Evolutionary conservation across 352 stramenopile species (phyloP), one percentile per base, ranked within the genome.

Genomic region (Phytopythium aichiense): DNA sequence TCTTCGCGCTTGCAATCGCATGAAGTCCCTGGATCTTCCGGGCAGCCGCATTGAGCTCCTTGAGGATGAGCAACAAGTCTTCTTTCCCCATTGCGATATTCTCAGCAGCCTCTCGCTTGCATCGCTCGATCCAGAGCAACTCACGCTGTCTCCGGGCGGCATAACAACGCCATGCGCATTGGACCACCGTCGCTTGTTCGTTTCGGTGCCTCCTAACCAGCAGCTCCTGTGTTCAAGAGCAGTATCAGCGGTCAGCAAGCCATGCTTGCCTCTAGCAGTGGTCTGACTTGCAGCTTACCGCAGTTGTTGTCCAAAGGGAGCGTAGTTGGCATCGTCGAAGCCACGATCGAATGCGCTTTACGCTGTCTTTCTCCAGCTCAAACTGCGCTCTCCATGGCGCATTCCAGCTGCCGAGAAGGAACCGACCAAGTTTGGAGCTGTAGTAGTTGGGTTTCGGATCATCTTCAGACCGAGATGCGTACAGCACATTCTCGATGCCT

Each of bases 1-100:
- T 58, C 25, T 82, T 84, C 9, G 63, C 66, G 23, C 56, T 22
- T 7, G 67, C 67, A 31, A 89, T 83, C 20, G 67, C 63, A 50
- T 82, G 68, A 7, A 92, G 53, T 0, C 71, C 73, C 68, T 89
- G 83, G 37, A 92, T 88, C 50, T 65, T 77, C 7, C 25, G 49
- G 12, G 81, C 77, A 7, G 74, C 72, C 11, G 67, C 61, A 52
- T 89, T 77, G 18, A 79, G 54, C 16, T 38, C 45, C 18, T 77
- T 65, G 30, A 66, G 51, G 40, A 89, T 78, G 11, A 76, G 16
- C 7, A 79, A 58, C 50, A 65, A 64, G 40, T 92, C 84, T 7
- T 88, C 66, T 22, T 33, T 50, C 1, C 70, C 61, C 78, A 92
- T 83, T 9, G 20, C 35, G 22, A 49, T 30, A 31, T 81, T 86